These are phyloP conservation scores for Corylus avellana DNA, from an alignment of 306 rosid genomes.

Conservation along the genomic window DNA sequence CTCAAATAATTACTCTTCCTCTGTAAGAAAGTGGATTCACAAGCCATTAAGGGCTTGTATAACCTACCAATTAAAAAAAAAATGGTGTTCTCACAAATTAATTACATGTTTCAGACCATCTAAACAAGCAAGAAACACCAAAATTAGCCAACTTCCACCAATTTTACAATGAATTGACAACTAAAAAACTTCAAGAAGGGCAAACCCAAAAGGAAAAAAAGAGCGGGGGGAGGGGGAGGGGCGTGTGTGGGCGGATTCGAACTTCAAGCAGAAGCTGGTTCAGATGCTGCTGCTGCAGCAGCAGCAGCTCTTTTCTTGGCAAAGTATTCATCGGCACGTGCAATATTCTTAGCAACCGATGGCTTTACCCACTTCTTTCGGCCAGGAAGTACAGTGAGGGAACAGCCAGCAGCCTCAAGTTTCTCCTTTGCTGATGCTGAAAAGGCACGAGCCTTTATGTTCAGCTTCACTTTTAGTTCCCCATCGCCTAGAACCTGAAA, in stretches of 20 bases:
- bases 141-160: not conserved
- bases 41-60: too few species aligned
- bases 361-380: slow-evolving; percentile 98
- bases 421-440: slow-evolving; percentile 86
- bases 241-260: not conserved
- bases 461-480: slow-evolving; percentile 73
- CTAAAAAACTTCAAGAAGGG: not conserved
- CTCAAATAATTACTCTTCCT: too few species aligned
- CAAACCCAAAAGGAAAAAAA: not conserved
- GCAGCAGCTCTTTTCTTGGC: slow-evolving; percentile 82
- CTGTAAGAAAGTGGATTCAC: too few species aligned
- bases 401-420: slow-evolving; percentile 82
- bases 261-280: slow-evolving; percentile 45
- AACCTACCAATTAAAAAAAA: too few species aligned
- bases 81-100: too few species aligned
- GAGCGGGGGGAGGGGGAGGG: slow-evolving; percentile 10
- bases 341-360: slow-evolving; percentile 85
- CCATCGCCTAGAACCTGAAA: slow-evolving; percentile 86
- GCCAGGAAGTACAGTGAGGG: slow-evolving; percentile 80
- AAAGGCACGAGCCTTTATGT: slow-evolving; percentile 80
- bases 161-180: not conserved
- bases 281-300: slow-evolving; percentile 37
- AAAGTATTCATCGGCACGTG: slow-evolving; percentile 94
- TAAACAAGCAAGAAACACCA: not conserved
- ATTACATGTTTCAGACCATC: not conserved